A percentile compares a stretch with the other conserved stretches of the same genome.
phyloP scores from a whole-genome alignment of 1,284 basidiomycete species.

The Cryptococcus hybrid region DNA sequence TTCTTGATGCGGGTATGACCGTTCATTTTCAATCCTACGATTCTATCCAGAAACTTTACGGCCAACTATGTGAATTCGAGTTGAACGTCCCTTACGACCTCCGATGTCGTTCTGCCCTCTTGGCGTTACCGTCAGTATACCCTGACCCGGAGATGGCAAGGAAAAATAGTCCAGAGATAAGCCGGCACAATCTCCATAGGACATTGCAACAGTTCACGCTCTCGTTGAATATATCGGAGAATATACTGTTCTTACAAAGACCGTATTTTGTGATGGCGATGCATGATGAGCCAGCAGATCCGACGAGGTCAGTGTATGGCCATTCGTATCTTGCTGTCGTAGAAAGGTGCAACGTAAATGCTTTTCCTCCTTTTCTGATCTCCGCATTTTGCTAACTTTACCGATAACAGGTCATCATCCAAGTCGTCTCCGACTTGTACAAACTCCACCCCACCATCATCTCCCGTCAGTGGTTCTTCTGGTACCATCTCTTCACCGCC shows the following conservation, averaged over 20 bases:
- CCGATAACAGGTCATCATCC: constrained; percentile 22
- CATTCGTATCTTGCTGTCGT: constrained; percentile 30
- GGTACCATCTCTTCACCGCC: constrained; percentile 34
- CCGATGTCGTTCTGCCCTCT: constrained; percentile 23
- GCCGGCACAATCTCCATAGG: constrained; percentile 18
- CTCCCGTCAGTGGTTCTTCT: constrained; percentile 35
- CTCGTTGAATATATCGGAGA: constrained; percentile 24
- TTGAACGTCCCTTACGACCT: constrained; percentile 23
- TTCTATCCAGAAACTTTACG: constrained; percentile 20
- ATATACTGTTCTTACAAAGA: constrained; percentile 28
- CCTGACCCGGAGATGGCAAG: constrained; percentile 16
- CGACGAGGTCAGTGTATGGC: constrained; percentile 20
- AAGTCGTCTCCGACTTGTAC: constrained; percentile 24
- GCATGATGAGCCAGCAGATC: constrained; percentile 28
- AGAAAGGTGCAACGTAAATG: constrained; percentile 31
- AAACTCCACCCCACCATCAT: constrained; percentile 24
- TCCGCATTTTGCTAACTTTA: too few relatives aligned
- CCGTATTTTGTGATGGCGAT: constrained; percentile 38
- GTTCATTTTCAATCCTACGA: constrained; percentile 20
- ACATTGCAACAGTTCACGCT: constrained; percentile 33
- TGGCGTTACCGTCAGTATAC: constrained; percentile 23
- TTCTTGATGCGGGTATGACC: constrained; percentile 17
- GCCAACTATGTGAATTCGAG: constrained; percentile 26
- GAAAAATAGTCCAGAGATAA: constrained; percentile 17
- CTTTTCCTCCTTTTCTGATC: neutral